phyloP scores from a whole-genome alignment of 257 asterid genomes.

The Fraxinus americana region DNA sequence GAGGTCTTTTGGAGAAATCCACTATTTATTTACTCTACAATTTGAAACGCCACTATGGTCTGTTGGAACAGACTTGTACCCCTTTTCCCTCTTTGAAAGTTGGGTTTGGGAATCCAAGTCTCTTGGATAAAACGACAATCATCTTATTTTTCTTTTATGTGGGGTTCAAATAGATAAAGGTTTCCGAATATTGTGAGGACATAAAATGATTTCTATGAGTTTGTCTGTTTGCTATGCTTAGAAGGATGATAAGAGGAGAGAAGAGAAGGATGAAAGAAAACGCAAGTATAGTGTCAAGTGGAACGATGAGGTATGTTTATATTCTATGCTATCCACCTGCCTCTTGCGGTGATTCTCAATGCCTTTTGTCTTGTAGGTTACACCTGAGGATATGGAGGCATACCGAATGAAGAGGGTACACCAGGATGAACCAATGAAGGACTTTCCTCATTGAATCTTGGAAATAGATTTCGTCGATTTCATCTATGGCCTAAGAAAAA shows the following conservation, averaged over 20 bases:
- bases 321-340: neutral
- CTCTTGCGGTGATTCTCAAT: constrained; percentile 11
- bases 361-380: constrained; percentile 45
- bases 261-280: constrained; percentile 75
- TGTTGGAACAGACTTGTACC: no score
- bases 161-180: neutral
- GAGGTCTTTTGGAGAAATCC: no score
- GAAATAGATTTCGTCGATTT: neutral
- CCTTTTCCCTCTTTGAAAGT: neutral
- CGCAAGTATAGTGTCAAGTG: constrained; percentile 88
- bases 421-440: constrained; percentile 87
- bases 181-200: neutral
- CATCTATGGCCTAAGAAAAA: neutral
- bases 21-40: no score
- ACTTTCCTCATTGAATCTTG: constrained; percentile 48
- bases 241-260: constrained; percentile 87
- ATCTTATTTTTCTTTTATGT: no score
- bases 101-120: neutral
- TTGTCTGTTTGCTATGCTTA: constrained; percentile 24
- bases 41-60: neutral
- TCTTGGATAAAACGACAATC: neutral
- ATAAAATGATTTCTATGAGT: neutral
- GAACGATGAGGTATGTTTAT: constrained; percentile 73
- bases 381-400: constrained; percentile 80
- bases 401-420: constrained; percentile 80